These are phyloP conservation scores for Solioccasus polychromus DNA, from an alignment of 768 basidiomycete genomes.

Conservation along the genomic window DNA sequence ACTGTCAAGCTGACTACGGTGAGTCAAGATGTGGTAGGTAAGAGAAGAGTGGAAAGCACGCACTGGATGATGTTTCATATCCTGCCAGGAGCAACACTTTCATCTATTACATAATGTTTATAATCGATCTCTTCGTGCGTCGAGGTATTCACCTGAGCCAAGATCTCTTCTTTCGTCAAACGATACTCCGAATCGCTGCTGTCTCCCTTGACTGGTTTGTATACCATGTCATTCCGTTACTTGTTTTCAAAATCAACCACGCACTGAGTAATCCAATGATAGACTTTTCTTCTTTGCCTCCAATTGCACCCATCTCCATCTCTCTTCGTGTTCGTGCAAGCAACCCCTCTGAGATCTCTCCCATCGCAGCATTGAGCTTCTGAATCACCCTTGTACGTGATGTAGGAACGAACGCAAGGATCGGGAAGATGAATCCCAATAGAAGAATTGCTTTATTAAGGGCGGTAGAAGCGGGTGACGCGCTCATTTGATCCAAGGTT, in stretches of 20 bases:
- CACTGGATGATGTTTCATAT: conserved; percentile 23
- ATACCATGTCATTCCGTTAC: background rate
- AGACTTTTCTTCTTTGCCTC: conserved; percentile 23
- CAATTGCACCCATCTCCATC: conserved; percentile 22
- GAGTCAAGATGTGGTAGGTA: background rate
- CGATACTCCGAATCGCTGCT: conserved; percentile 19
- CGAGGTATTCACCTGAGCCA: conserved; percentile 15
- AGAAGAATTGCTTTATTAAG: conserved; percentile 35
- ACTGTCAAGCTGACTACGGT: conserved; percentile 18
- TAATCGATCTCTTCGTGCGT: no score
- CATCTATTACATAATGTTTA: conserved; percentile 6
- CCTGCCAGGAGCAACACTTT: conserved; percentile 16
- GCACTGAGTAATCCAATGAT: conserved; percentile 25
- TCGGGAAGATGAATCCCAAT: conserved; percentile 36
- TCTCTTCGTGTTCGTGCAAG: conserved; percentile 37
- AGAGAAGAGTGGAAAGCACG: background rate
- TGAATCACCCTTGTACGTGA: conserved; percentile 29
- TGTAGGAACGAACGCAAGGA: conserved; percentile 37
- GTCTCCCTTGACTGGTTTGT: conserved; percentile 36
- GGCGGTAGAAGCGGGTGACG: conserved; percentile 7
- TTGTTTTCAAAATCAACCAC: conserved; percentile 4
- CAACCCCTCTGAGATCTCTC: conserved; percentile 38
- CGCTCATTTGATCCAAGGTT: conserved; percentile 36
- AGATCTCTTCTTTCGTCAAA: conserved; percentile 27
- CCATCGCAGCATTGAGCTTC: conserved; percentile 34